Base-by-base conservation (phyloP, 495 filamentous ascomycete genomes). In the Aspergillus coremiiformis region DNA sequence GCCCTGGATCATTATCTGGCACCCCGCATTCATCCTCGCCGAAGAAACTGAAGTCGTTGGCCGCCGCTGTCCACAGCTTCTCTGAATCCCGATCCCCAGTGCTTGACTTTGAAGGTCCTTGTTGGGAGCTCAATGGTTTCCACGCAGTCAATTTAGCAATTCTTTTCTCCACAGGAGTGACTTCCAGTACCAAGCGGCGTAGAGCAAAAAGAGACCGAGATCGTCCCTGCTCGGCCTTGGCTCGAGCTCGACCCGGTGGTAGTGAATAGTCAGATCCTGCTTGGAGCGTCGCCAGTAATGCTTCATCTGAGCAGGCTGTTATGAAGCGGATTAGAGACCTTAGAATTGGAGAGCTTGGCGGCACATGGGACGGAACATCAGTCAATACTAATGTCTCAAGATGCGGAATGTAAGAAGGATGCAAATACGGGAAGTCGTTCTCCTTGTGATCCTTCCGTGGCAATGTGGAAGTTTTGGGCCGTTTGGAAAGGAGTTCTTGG, bases 31-130 rank as follows among this genome's bases (percentile, higher is more conserved):
- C 81, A 33, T 79, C 79, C 42, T 82, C 79, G 1, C 71, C 78
- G 51, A 85, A 85, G 66, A 85, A 85, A 33, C 78, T 82, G 54
- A 84, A 85, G 54, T 85, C 82, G 23, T 74, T 64, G 35, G 74
- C 68, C 7, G 79, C 78, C 20, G 79, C 80, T 29, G 77, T 70
- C 80, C 81, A 84, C 12, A 85, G 74, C 3, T 72, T 64, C 60
- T 85, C 82, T 10, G 71, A 74, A 54, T 85, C 82, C 8, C 74
- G 63, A 44, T 84, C 82, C 42, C 81, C 82, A 0, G 81, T 84
- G 21, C 76, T 76, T 26, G 81, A 84, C 51, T 75, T 79, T 0
- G 67, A 70, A 8, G 61, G 65, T 23, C 66, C 63, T 5, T 70
- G 65, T 52, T 65, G 61, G 47, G 65, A 58, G 17, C 64, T 66